Percentiles rank a stretch among this genome's conserved stretches.
Evolutionary conservation across 2,329 filamentous ascomycete genomes (phyloP).

Genomic region (Stagonosporopsis tanaceti): DNA sequence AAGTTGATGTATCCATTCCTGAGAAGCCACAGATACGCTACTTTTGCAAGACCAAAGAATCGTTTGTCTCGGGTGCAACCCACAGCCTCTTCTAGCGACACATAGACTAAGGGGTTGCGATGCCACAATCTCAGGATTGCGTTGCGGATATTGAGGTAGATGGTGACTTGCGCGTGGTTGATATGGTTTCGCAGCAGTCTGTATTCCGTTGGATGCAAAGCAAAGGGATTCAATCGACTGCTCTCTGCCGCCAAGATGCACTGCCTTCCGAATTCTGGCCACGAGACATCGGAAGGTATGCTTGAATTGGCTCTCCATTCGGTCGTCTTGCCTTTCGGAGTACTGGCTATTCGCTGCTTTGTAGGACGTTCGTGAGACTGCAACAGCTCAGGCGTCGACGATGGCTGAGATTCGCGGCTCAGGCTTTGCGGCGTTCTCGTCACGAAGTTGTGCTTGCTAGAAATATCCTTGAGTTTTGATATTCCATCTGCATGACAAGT

Average conservation of each 20-base stretch:
- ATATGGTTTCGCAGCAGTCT: constrained; percentile 80
- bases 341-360: constrained; percentile 30
- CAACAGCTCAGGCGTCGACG: constrained; percentile 43
- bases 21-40: constrained; percentile 92
- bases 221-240: constrained; percentile 88
- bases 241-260: constrained; percentile 89
- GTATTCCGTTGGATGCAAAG: constrained; percentile 86
- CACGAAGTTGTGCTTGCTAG: constrained; percentile 26
- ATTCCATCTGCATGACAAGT: constrained; percentile 14
- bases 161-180: constrained; percentile 87
- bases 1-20: constrained; percentile 96
- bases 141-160: constrained; percentile 95
- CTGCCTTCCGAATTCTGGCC: constrained; percentile 85
- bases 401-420: constrained; percentile 36
- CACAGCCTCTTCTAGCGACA: constrained; percentile 84
- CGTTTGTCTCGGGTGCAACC: constrained; percentile 87
- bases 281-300: constrained; percentile 77
- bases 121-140: constrained; percentile 91
- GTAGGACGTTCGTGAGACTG: constrained; percentile 32
- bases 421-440: constrained; percentile 34
- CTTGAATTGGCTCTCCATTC: constrained; percentile 72
- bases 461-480: constrained; percentile 23
- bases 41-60: constrained; percentile 87
- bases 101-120: constrained; percentile 81
- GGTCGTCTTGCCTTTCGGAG: constrained; percentile 31